Conservation (phyloP, 2,329 filamentous ascomycete species). For the Penicillium paneum region DNA sequence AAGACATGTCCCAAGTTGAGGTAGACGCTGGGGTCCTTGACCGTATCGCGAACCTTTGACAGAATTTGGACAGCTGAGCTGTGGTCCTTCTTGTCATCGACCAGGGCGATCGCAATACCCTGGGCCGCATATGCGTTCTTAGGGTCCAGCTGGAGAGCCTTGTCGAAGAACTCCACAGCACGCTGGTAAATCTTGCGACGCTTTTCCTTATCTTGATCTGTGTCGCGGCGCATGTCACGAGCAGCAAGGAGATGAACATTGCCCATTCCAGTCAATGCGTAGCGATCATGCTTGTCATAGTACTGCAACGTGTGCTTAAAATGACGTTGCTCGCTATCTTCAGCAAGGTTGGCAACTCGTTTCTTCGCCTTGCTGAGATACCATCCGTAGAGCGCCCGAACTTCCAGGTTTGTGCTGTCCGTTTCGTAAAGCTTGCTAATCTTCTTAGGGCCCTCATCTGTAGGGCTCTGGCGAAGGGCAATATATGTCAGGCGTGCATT, state of each 20-base stretch:
- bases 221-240: constrained; percentile 89
- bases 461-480: constrained; percentile 73
- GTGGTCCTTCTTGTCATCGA: constrained; percentile 91
- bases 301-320: constrained; percentile 95
- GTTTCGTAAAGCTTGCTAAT: constrained; percentile 82
- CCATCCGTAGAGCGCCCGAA: constrained; percentile 91
- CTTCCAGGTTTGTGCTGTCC: constrained; percentile 81
- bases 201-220: constrained; percentile 87
- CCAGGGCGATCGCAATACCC: constrained; percentile 87
- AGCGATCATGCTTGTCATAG: constrained; percentile 96
- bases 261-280: constrained; percentile 93
- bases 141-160: constrained; percentile 88
- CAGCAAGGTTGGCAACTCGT: constrained; percentile 71
- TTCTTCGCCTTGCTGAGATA: constrained; percentile 89
- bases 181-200: constrained; percentile 81
- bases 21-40: constrained; percentile 83
- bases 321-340: constrained; percentile 88
- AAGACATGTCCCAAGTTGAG: constrained; percentile 94
- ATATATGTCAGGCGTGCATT: constrained; percentile 87
- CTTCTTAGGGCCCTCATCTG: constrained; percentile 80
- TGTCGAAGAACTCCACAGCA: constrained; percentile 97
- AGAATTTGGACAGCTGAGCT: constrained; percentile 81
- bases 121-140: constrained; percentile 96
- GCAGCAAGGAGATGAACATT: constrained; percentile 87
- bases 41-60: constrained; percentile 81